Base-by-base conservation (phyloP, 2,329 filamentous ascomycete genomes). In the Paraphaeosphaeria minitans region DNA sequence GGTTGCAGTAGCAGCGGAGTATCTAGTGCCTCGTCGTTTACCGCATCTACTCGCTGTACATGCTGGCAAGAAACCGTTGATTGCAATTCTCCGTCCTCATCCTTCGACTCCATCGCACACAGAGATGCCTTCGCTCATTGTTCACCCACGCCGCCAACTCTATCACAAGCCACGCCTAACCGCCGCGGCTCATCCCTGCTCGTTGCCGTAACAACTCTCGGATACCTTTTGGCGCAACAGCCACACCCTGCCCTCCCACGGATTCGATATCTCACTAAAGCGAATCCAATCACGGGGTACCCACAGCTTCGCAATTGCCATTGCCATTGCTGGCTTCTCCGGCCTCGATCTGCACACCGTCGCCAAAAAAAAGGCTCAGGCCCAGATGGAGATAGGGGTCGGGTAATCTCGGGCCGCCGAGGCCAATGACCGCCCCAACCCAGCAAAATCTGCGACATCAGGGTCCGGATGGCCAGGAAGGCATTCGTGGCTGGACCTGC, bases 401-500 rank as follows among this genome's bases (percentile, higher is more conserved):
- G 62, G 62, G 62, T 57, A 62, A 60, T 59, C 22, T 61, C 62
- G 62, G 62, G 55, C 61, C 43, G 56, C 53, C 55, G 56, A 45
- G 56, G 49, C 62, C 62, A 65, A 65, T 65, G 10, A 53, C 13
- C n/a, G 27, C 41, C 39, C 51, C 13, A 29, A n/a, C n/a, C 14
- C 51, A 45, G 51, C 39, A 53, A 53, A 53, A 21, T 53, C 41
- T 53, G 51, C 51, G 51, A 46, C 51, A 41, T 37, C 51, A 53
- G 51, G 41, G 19, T 37, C 39, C 51, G 27, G 16, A 49, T 19
- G 16, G 27, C 16, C 33, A 35, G 21, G 22, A 22, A 13, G 41
- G n/a, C 2, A 24, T 21, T 24, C 39, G 41, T 35, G 41, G 27
- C 39, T 45, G 22, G 51, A 37, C 6, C 16, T 27, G 37, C 27